These are phyloP conservation scores for Austroboletus festivus DNA, from an alignment of 768 basidiomycete genomes.

Conservation along the genomic window DNA sequence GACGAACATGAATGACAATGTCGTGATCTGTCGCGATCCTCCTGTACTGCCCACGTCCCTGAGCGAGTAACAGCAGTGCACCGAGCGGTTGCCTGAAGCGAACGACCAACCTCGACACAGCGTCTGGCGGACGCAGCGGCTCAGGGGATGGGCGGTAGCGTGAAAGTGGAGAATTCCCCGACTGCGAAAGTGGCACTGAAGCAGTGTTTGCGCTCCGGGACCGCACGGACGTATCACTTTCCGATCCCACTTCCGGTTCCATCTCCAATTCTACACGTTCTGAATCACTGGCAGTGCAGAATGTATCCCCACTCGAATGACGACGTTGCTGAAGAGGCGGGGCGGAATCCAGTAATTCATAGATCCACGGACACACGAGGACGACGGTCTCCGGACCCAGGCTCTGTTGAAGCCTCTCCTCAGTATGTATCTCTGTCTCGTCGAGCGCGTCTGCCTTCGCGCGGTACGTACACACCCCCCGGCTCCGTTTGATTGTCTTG, in stretches of 20 bases:
- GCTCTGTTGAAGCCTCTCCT: neutral
- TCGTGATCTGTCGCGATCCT: constrained; percentile 14
- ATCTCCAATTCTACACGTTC: neutral
- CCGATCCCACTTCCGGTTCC: neutral
- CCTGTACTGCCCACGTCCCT: constrained; percentile 7
- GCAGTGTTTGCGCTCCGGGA: neutral
- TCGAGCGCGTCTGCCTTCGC: constrained; percentile 5
- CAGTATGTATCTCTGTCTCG: constrained; percentile 9
- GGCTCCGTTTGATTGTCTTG: neutral
- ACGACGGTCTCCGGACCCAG: constrained; percentile 4
- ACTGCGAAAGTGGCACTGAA: neutral
- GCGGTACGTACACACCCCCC: constrained; percentile 4
- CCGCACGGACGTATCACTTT: neutral
- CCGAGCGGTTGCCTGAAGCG: constrained; percentile 15
- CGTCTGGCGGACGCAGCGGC: no score
- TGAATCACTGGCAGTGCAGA: neutral
- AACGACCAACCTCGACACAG: constrained; percentile 2
- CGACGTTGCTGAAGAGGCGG: neutral
- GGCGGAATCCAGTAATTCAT: constrained; percentile 4
- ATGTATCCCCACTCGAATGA: neutral
- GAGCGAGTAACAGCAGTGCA: constrained; percentile 10
- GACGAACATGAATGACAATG: constrained; percentile 9
- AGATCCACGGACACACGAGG: constrained; percentile 20
- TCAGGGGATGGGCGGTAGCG: no score
- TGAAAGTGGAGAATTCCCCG: no score